Evolutionary conservation across 352 stramenopile genomes (phyloP), one percentile per base, ranked within the genome.

Genomic region (Plasmopara halstedii): DNA sequence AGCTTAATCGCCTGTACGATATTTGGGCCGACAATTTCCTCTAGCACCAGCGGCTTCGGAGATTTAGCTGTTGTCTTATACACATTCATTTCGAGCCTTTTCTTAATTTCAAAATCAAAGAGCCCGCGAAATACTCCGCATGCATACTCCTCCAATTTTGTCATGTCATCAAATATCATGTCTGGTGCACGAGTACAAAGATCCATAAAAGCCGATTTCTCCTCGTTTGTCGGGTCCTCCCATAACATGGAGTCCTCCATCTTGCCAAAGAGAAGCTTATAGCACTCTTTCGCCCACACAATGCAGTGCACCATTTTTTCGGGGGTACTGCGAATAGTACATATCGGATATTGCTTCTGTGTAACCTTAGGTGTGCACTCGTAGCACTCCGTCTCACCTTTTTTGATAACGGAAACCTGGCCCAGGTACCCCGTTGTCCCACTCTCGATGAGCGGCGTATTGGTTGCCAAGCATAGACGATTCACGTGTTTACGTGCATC

Each of bases 221-320:
- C 84, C 21, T 92, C 74, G 20, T 76, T 82, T 2, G 45, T 66
- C 3, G 77, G 74, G 48, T 86, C 79, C 45, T 95, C 84, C 75
- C 85, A 99, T 3, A 99, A 75, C 95, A 99, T 99, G 27, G 90
- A 93, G 53, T 94, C 83, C 19, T 73, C 67, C 15, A 52, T 76
- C 45, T 92, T 90, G 21, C 80, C 83, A 39, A 94, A 94, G 2
- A 94, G 56, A 36, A 94, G 60, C 58, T 94, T 94, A 63, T 89
- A 94, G 58, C 77, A 94, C 56, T 94, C 83, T 42, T 94, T 94
- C 29, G 94, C 95, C 97, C 97, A 99, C 21, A 99, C 97, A 55
- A 99, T 99, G 66, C 95, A 99, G 72, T 99, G 97, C 21, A 99
- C 97, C 49, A 98, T 97, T 75, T 99, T 98, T 63, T 96, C 94